phyloP scores from a whole-genome alignment of 106 monocot genomes.

The Dioscorea zingiberensis region DNA sequence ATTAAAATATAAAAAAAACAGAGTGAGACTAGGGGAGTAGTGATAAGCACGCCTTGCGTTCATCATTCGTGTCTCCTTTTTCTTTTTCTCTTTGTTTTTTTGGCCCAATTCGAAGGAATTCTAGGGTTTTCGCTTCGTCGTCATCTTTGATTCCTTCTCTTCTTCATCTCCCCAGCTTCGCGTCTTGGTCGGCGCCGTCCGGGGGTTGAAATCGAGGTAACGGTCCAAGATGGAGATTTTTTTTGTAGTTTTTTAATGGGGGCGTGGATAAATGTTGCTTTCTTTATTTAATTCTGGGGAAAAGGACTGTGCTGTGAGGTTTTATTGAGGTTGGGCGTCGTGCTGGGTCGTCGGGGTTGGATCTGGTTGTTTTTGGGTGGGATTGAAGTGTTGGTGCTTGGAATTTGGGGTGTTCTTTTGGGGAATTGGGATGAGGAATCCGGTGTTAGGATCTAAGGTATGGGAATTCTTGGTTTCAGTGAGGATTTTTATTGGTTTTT shows the following conservation, averaged over 20 bases:
- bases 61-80: not conserved
- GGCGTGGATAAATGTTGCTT: not conserved
- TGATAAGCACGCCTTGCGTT: not conserved
- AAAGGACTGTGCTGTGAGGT: not conserved
- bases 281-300: constrained; percentile 1
- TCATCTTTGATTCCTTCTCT: not conserved
- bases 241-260: not conserved
- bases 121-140: not conserved
- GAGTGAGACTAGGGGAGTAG: not conserved
- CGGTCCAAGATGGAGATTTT: not conserved
- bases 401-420: not conserved
- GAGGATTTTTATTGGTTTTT: no score
- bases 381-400: no score
- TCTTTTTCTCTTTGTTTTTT: not conserved
- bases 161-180: no score
- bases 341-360: not conserved
- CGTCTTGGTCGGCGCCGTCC: not conserved
- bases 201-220: not conserved
- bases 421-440: not conserved
- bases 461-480: no score
- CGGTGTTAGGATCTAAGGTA: not conserved
- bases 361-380: not conserved
- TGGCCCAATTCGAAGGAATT: not conserved
- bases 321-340: not conserved
- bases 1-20: no score